phyloP scores from a whole-genome alignment of 768 basidiomycete species.

The Sporobolomyces phaffii region DNA sequence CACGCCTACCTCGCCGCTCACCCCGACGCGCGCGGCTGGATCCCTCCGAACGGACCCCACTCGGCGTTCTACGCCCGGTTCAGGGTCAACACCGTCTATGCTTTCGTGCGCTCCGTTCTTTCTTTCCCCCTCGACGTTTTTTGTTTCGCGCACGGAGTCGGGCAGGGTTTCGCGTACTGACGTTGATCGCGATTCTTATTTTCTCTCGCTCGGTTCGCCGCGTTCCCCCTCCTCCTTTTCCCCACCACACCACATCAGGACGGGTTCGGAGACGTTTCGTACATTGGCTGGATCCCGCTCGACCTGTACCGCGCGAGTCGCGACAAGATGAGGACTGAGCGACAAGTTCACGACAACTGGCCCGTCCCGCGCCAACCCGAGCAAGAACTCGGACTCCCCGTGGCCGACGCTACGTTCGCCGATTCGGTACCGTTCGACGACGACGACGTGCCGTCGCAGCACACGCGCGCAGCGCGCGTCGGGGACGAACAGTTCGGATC shows the following conservation, averaged over 20 bases:
- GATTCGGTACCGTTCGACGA: too few relatives aligned
- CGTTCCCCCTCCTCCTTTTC: too few relatives aligned
- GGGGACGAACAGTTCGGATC: neutral
- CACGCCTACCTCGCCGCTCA: conserved; percentile 30
- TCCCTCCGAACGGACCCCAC: conserved; percentile 32
- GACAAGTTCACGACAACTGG: conserved; percentile 27
- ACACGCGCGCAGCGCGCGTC: too few relatives aligned
- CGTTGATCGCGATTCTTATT: too few relatives aligned
- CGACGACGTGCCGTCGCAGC: too few relatives aligned
- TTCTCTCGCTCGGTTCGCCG: too few relatives aligned
- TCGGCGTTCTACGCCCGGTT: conserved; percentile 35
- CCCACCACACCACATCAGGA: too few relatives aligned
- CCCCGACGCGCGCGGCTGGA: conserved; percentile 30
- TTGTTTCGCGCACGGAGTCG: too few relatives aligned
- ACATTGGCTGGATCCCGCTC: conserved; percentile 40
- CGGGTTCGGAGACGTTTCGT: conserved; percentile 38
- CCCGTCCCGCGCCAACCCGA: conserved; percentile 32
- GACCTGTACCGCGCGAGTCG: conserved; percentile 34
- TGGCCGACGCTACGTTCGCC: too few relatives aligned
- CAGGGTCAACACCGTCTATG: conserved; percentile 32
- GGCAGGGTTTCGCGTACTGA: too few relatives aligned
- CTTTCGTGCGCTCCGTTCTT: conserved; percentile 12
- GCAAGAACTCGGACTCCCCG: too few relatives aligned
- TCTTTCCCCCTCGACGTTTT: too few relatives aligned
- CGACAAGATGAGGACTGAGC: conserved; percentile 19